Base-by-base conservation (phyloP, 805 yeast species). In the Saccharomycopsis sp. region DNA sequence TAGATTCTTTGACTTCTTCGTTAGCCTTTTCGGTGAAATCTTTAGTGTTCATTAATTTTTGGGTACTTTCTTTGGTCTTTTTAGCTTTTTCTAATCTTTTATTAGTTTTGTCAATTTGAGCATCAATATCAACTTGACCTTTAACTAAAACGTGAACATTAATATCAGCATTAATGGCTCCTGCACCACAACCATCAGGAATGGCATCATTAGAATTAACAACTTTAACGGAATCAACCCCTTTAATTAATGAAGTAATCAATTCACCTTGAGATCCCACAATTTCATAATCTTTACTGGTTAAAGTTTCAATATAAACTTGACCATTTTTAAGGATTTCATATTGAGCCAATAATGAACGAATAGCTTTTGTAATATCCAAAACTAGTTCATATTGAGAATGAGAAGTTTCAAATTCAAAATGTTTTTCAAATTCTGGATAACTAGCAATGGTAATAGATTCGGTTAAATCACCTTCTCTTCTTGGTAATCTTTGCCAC, bases 401-500 rank as follows among this genome's bases (percentile, higher is more conserved):
- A 44, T 71, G 78, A 8, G 95, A 74, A 50, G 70, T 67, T 21
- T 54, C 66, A 53, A 88, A 76, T 57, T 74, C 76, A 47, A 74
- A 83, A 40, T 72, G 74, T 40, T 64, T 52, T 39, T 66, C 65
- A 60, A 67, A 79, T 41, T 62, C 72, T 42, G 98, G 98, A 67
- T 77, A 92, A 37, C 68, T 52, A 31, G 96, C 94, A 57, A 75
- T 74, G 38, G 77, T 78, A 59, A 92, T 86, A 17, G 96, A 72
- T 38, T 61, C 66, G 21, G 86, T 67, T 18, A 63, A 62, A 53
- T 84, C 96, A 40, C 76, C 65, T 5, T 74, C 71, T 58, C 96
- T 78, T 56, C 82, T 80, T 53, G 97, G 97, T 56, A 92, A 68
- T 64, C 97, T 84, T 69, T 92, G 98, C 96, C 96, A 92, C 84